These are phyloP conservation scores for Kluyveromyces aestuarii DNA, from an alignment of 805 yeast species.

Conservation along the genomic window DNA sequence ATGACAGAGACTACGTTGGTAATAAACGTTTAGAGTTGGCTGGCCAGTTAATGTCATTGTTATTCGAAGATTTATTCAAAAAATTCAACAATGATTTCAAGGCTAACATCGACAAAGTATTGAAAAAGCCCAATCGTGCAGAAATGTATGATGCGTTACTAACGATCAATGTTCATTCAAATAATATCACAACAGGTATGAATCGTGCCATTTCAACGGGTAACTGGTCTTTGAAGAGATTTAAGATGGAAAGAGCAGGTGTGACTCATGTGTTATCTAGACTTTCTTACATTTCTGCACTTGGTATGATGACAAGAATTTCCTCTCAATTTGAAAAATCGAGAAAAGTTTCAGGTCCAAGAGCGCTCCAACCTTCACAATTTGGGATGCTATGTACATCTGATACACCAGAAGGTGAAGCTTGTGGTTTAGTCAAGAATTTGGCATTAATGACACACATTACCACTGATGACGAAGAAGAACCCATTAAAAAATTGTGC, in stretches of 20 bases:
- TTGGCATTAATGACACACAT: conserved; percentile 97
- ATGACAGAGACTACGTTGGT: conserved; percentile 97
- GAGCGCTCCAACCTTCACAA: conserved; percentile 98
- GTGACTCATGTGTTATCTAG: conserved; percentile 94
- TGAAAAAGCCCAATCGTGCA: conserved; percentile 90
- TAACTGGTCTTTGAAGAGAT: conserved; percentile 96
- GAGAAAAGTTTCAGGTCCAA: conserved; percentile 95
- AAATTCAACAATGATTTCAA: conserved; percentile 93
- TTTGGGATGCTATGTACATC: conserved; percentile 98
- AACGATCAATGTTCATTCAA: conserved; percentile 83
- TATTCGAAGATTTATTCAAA: conserved; percentile 95
- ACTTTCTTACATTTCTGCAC: conserved; percentile 83
- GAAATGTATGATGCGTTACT: conserved; percentile 90
- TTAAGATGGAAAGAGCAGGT: conserved; percentile 99
- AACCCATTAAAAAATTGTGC: conserved; percentile 71
- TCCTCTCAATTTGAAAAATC: conserved; percentile 98
- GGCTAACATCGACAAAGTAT: conserved; percentile 84
- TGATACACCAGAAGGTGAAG: conserved; percentile 99
- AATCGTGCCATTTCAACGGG: conserved; percentile 97
- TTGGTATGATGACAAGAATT: conserved; percentile 99
- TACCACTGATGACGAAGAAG: conserved; percentile 96
- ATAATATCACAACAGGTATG: conserved; percentile 87
- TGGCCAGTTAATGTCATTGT: conserved; percentile 89
- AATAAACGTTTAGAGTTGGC: conserved; percentile 95
- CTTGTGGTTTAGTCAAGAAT: conserved; percentile 96